Percentiles rank a stretch among this genome's conserved stretches.
Conservation (phyloP, 495 filamentous ascomycete species). For the Entonaema liquescens region DNA sequence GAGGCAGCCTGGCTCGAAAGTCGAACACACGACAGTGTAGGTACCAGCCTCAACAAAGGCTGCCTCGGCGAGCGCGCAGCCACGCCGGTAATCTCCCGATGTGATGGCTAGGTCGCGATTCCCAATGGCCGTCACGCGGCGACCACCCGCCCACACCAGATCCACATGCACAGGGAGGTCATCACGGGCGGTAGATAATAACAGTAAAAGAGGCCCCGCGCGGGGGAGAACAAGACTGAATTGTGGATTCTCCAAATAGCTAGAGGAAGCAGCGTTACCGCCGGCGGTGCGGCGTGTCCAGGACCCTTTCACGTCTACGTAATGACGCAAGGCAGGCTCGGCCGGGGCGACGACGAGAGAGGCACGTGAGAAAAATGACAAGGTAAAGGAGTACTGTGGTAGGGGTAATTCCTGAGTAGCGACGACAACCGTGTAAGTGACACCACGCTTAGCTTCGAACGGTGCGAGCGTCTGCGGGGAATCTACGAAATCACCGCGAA, state of each 20-base stretch:
- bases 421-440: conserved; percentile 79
- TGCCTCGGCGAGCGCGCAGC: conserved; percentile 73
- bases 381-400: conserved; percentile 77
- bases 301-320: conserved; percentile 60
- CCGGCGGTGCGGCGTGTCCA: conserved; percentile 87
- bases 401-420: conserved; percentile 79
- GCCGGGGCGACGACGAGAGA: conserved; percentile 69
- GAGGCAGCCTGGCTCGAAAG: conserved; percentile 80
- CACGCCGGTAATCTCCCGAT: conserved; percentile 84
- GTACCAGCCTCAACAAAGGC: conserved; percentile 66
- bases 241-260: conserved; percentile 86
- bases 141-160: conserved; percentile 77
- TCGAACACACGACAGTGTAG: conserved; percentile 89
- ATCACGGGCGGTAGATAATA: conserved; percentile 69
- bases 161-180: conserved; percentile 82
- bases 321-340: conserved; percentile 63
- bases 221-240: conserved; percentile 70
- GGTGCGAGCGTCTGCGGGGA: conserved; percentile 90
- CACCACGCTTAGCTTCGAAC: conserved; percentile 66
- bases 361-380: conserved; percentile 77
- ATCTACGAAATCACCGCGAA: conserved; percentile 86
- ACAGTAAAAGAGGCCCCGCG: conserved; percentile 68
- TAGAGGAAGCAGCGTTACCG: conserved; percentile 77
- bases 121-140: conserved; percentile 70
- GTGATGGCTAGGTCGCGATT: conserved; percentile 80